phyloP scores from a whole-genome alignment of 2,329 filamentous ascomycete species.

The Monosporascus ibericus region DNA sequence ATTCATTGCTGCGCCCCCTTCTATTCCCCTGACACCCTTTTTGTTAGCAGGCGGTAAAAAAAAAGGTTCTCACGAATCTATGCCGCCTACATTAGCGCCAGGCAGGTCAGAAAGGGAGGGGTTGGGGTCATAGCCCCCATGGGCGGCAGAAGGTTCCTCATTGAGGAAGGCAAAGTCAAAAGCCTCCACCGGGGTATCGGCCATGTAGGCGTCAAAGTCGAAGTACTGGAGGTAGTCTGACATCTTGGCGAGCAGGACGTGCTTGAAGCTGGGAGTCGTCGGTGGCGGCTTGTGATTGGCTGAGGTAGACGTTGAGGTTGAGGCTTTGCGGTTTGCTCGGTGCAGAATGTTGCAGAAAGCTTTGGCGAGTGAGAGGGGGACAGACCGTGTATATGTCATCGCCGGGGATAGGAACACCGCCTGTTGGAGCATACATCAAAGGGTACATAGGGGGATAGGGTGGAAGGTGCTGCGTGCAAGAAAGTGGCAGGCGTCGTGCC shows the following conservation, averaged over 20 bases:
- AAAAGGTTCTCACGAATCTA: conserved; percentile 23
- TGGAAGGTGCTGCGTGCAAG: conserved; percentile 4
- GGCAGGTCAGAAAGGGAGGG: conserved; percentile 3
- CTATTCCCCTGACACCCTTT: conserved; percentile 21
- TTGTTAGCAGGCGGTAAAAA: conserved; percentile 26
- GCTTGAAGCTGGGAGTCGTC: conserved; percentile 16
- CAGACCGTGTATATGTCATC: conserved; percentile 14
- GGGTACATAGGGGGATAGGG: conserved; percentile 18
- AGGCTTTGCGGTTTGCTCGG: conserved; percentile 1
- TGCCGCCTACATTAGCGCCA: conserved; percentile 9
- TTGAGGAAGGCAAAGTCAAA: neutral
- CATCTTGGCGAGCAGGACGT: conserved; percentile 13
- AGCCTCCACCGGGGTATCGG: neutral
- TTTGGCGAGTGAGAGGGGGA: neutral
- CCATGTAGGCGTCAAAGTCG: conserved; percentile 7
- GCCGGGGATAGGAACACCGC: neutral
- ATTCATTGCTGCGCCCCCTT: no score
- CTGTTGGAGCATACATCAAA: conserved; percentile 7
- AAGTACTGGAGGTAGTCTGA: conserved; percentile 14
- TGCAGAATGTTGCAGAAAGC: neutral
- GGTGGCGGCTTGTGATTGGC: conserved; percentile 5
- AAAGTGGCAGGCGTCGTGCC: neutral
- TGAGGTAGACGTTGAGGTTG: conserved; percentile 1
- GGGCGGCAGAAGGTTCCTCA: neutral
- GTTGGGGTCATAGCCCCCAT: neutral